Evolutionary conservation across 441 rosid species (phyloP).

Genomic region (Biscutella laevigata): DNA sequence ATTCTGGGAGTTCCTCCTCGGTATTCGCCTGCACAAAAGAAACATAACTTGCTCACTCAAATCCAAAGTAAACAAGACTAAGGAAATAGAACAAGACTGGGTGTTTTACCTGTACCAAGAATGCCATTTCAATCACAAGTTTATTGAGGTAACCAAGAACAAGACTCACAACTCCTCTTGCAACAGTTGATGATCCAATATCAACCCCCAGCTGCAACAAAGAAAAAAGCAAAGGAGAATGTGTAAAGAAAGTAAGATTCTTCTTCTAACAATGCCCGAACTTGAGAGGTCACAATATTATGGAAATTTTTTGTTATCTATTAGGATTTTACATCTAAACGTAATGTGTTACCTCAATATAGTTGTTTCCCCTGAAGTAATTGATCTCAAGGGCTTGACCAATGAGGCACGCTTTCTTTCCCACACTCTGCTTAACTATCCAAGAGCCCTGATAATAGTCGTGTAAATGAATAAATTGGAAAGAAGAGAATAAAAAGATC

Average conservation of each 20-base stretch:
- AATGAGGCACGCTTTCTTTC: slow-evolving; percentile 87
- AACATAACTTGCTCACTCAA: background rate
- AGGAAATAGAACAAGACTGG: too few species aligned
- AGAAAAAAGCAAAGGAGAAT: slow-evolving; percentile 7
- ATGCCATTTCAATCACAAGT: slow-evolving; percentile 91
- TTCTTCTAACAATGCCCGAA: background rate
- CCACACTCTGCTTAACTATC: slow-evolving; percentile 97
- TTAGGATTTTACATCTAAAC: background rate
- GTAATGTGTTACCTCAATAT: slow-evolving; percentile 63
- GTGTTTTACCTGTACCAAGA: slow-evolving; percentile 87
- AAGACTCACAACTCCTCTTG: slow-evolving; percentile 93
- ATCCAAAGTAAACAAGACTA: too few species aligned
- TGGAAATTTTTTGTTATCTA: too few species aligned
- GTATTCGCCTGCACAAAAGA: slow-evolving; percentile 60
- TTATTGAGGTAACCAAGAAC: slow-evolving; percentile 94
- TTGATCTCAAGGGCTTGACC: slow-evolving; percentile 92
- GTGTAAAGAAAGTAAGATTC: background rate
- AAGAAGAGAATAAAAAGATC: background rate
- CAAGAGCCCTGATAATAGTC: slow-evolving; percentile 68
- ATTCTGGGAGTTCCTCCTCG: slow-evolving; percentile 87
- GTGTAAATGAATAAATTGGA: background rate
- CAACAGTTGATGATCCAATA: slow-evolving; percentile 89
- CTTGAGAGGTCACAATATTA: too few species aligned
- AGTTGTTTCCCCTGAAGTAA: slow-evolving; percentile 82
- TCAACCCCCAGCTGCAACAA: slow-evolving; percentile 99